Evolutionary conservation across 495 filamentous ascomycete species (phyloP), one percentile per base, ranked within the genome.

Genomic region (Aspergillus hancockii): DNA sequence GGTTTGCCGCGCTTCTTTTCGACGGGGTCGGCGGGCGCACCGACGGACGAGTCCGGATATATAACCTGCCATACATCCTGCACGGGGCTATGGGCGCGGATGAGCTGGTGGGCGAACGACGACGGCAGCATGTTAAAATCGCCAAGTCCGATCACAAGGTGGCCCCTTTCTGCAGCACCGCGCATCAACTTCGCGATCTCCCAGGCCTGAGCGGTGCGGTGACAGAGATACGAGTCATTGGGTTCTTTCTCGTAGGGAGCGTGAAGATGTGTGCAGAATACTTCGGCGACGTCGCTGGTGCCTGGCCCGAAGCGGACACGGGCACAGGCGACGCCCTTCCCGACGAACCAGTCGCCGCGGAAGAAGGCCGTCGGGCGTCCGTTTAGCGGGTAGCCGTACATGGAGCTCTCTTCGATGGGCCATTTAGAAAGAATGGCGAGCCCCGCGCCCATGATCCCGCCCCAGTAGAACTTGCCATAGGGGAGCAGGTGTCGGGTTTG

Each of bases 121-220:
- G 88, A 75, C 14, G 94, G 93, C 16, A 91, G 70, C 89, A 97
- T 96, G 71, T 98, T 97, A 75, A 98, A 97, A 72, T 97, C 94
- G 22, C 94, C 94, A 8, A 95, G 69, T 1, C 85, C 93, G 18
- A 98, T 78, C 7, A 91, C 91, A 8, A 97, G 76, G 70, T 94
- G 90, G 1, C 93, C 93, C 6, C 90, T 80, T 65, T 94, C 92
- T 1, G 86, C 83, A 13, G 95, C 94, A 21, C 85, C 90, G 6
- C 92, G 87, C 72, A 97, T 88, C 8, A 97, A 76, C 74, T 96
- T 96, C 32, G 92, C 82, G 49, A 98, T 92, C 74, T 98, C 90
- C 94, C 94, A 98, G n/a, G 94, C 89, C 72, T 98, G 94, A 0
- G 94, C 91, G 5, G 88, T 90, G 23, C 92, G 89, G 64, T 98